phyloP scores from a whole-genome alignment of 75 land plant species.

The Sequoiadendron giganteum region DNA sequence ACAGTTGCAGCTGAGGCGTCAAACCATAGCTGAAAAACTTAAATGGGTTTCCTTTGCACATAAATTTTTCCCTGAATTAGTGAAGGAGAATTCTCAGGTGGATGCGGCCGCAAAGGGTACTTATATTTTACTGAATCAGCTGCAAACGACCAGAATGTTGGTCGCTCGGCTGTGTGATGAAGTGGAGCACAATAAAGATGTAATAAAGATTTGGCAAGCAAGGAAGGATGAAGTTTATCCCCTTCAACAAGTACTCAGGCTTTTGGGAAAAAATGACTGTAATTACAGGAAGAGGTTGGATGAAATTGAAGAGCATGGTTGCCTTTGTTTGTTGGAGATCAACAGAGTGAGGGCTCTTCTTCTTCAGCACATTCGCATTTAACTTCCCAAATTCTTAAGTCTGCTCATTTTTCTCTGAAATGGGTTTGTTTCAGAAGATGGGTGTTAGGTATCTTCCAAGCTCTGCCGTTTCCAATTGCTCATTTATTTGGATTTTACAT shows the following conservation, averaged over 20 bases:
- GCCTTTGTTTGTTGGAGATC: slow-evolving; percentile 47
- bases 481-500: too few relatives aligned
- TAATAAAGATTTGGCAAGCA: slow-evolving; percentile 24
- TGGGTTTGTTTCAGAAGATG: too few relatives aligned
- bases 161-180: slow-evolving; percentile 46
- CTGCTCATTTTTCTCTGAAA: too few relatives aligned
- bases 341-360: slow-evolving; percentile 50
- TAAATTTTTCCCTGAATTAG: background rate
- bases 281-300: slow-evolving; percentile 39
- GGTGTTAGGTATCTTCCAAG: too few relatives aligned
- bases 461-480: too few relatives aligned
- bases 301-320: slow-evolving; percentile 56
- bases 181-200: slow-evolving; percentile 27
- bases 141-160: slow-evolving; percentile 53
- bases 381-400: background rate
- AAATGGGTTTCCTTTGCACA: background rate
- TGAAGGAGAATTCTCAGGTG: slow-evolving; percentile 21
- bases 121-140: slow-evolving; percentile 37
- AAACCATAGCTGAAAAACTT: background rate
- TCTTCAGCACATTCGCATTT: slow-evolving; percentile 9
- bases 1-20: background rate
- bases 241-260: slow-evolving; percentile 42
- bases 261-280: slow-evolving; percentile 19
- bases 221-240: slow-evolving; percentile 18
- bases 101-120: slow-evolving; percentile 51